Evolutionary conservation across 2,329 filamentous ascomycete species (phyloP).

Genomic region (Anthostomella pinea): DNA sequence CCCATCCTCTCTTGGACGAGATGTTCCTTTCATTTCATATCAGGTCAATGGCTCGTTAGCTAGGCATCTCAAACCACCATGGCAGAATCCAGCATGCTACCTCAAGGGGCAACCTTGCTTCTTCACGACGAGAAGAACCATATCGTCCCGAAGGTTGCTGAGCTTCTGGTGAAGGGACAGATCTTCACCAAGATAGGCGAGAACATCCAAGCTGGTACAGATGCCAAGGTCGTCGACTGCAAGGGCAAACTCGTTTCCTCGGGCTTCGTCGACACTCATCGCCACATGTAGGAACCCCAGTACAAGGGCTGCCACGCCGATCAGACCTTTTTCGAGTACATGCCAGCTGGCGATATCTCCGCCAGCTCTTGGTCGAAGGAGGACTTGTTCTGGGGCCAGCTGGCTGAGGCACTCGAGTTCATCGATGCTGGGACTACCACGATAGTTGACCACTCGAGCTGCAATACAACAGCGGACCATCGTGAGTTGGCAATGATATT

Average conservation of each 20-base stretch:
- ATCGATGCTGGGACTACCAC: slow-evolving; percentile 43
- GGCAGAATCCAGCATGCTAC: slow-evolving; percentile 6
- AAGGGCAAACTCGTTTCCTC: slow-evolving; percentile 38
- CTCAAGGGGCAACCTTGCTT: slow-evolving; percentile 15
- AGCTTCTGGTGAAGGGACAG: slow-evolving; percentile 13
- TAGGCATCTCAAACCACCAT: too few relatives aligned
- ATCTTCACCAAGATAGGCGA: slow-evolving; percentile 14
- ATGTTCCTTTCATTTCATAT: too few relatives aligned
- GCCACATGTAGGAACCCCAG: slow-evolving; percentile 44
- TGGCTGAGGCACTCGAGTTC: slow-evolving; percentile 38
- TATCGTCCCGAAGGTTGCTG: slow-evolving; percentile 12
- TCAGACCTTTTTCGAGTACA: slow-evolving; percentile 25
- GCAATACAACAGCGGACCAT: slow-evolving; percentile 31
- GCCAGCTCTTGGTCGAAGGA: slow-evolving; percentile 35
- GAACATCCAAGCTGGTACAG: neutral
- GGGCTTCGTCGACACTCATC: slow-evolving; percentile 43
- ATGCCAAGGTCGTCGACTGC: slow-evolving; percentile 37
- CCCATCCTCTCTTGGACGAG: too few relatives aligned
- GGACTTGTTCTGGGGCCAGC: slow-evolving; percentile 46
- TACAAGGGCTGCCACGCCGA: slow-evolving; percentile 27
- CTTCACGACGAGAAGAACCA: slow-evolving; percentile 14
- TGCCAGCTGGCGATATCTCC: slow-evolving; percentile 35
- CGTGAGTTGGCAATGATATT: slow-evolving; percentile 23
- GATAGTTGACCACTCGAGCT: slow-evolving; percentile 37
- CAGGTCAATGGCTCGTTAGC: too few relatives aligned